Percentiles rank a stretch among this genome's conserved stretches.
These are phyloP conservation scores for Penicillium taxi DNA, from an alignment of 495 filamentous ascomycete genomes.

Conservation along the genomic window DNA sequence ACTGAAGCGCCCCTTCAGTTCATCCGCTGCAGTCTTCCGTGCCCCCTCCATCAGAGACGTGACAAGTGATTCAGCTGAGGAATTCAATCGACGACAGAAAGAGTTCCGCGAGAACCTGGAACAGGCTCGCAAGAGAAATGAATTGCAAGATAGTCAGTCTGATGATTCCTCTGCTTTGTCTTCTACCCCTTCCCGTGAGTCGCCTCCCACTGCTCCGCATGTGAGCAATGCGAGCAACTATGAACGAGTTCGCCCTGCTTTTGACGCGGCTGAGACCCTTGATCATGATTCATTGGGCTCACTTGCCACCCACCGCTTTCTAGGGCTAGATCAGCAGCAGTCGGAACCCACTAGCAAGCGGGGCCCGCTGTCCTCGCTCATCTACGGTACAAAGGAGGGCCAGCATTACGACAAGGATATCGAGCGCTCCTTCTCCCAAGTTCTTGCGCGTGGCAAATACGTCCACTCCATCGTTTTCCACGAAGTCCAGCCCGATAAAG, in stretches of 20 bases:
- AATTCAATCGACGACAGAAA: constrained; percentile 74
- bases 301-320: constrained; percentile 52
- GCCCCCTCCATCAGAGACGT: constrained; percentile 83
- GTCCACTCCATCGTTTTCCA: constrained; percentile 98
- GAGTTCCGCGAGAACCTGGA: constrained; percentile 78
- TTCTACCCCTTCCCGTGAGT: constrained; percentile 43
- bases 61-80: constrained; percentile 55
- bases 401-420: constrained; percentile 88
- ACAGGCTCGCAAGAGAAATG: constrained; percentile 61
- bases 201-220: constrained; percentile 47
- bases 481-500: constrained; percentile 88
- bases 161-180: constrained; percentile 41
- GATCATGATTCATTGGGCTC: constrained; percentile 52
- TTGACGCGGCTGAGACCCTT: constrained; percentile 33
- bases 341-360: constrained; percentile 46
- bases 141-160: constrained; percentile 79
- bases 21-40: constrained; percentile 45
- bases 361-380: constrained; percentile 55
- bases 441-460: constrained; percentile 93
- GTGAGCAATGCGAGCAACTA: constrained; percentile 47
- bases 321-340: constrained; percentile 38
- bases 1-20: constrained; percentile 53
- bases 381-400: constrained; percentile 94
- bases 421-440: constrained; percentile 87
- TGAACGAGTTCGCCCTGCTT: constrained; percentile 22